phyloP scores from a whole-genome alignment of 495 filamentous ascomycete genomes.

The Xylaria castorea region DNA sequence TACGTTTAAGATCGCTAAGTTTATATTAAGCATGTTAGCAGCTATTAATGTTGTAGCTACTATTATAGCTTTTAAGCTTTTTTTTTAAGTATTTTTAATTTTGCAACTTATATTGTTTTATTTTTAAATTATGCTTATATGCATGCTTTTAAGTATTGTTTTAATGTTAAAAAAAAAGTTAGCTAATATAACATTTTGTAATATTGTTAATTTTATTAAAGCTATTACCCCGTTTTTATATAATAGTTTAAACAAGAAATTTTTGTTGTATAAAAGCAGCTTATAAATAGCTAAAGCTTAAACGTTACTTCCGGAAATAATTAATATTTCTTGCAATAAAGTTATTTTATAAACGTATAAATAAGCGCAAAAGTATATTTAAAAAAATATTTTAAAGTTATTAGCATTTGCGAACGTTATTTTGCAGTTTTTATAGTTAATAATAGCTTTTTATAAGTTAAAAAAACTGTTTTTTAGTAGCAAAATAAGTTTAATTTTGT shows the following conservation, averaged over 20 bases:
- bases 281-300: neutral
- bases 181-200: neutral
- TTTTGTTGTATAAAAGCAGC: neutral
- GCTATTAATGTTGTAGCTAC: too few relatives aligned
- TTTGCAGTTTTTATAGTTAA: too few relatives aligned
- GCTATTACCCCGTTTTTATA: neutral
- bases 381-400: neutral
- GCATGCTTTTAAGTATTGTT: neutral
- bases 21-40: too few relatives aligned
- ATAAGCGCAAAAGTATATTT: neutral
- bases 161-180: neutral
- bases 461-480: too few relatives aligned
- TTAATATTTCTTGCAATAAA: neutral
- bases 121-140: too few relatives aligned
- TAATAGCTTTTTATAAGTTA: too few relatives aligned
- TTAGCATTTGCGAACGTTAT: neutral
- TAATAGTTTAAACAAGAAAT: neutral
- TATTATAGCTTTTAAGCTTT: too few relatives aligned
- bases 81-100: too few relatives aligned
- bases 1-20: too few relatives aligned
- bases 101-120: too few relatives aligned
- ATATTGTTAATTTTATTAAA: neutral
- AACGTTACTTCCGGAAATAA: neutral
- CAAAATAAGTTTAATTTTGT: too few relatives aligned
- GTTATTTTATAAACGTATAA: neutral